Conservation (phyloP, 768 basidiomycete species). For the Mycena albidolilacea region DNA sequence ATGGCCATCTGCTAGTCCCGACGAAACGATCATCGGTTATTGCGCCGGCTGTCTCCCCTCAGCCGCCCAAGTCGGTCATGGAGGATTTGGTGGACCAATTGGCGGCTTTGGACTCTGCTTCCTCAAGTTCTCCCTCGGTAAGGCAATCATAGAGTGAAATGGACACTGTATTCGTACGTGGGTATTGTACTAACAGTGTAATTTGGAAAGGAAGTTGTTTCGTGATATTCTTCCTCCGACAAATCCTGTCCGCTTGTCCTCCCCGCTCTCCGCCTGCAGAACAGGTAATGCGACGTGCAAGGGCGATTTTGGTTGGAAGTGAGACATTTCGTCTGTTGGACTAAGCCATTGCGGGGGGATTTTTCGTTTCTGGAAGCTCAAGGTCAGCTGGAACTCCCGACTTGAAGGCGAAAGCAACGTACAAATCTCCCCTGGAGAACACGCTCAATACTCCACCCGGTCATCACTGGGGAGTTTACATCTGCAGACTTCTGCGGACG, state of each 20-base stretch:
- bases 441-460: not conserved
- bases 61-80: conserved; percentile 72
- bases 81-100: conserved; percentile 87
- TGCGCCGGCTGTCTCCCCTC: conserved; percentile 34
- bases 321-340: not conserved
- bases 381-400: not conserved
- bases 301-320: not conserved
- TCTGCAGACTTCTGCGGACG: not conserved
- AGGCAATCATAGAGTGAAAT: conserved; percentile 11
- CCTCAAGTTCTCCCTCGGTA: conserved; percentile 5
- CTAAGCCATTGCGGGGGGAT: not conserved
- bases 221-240: not conserved
- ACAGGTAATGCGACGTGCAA: not conserved
- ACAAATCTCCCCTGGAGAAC: not conserved
- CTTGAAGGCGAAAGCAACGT: not conserved
- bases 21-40: conserved; percentile 51
- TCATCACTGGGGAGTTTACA: not conserved
- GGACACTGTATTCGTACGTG: conserved; percentile 2
- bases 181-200: conserved; percentile 30
- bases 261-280: not conserved
- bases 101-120: conserved; percentile 71
- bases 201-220: not conserved
- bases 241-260: not conserved
- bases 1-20: conserved; percentile 71
- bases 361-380: not conserved